These are phyloP conservation scores for Cordyceps tenuipes DNA, from an alignment of 2,329 filamentous ascomycete species.

Conservation along the genomic window DNA sequence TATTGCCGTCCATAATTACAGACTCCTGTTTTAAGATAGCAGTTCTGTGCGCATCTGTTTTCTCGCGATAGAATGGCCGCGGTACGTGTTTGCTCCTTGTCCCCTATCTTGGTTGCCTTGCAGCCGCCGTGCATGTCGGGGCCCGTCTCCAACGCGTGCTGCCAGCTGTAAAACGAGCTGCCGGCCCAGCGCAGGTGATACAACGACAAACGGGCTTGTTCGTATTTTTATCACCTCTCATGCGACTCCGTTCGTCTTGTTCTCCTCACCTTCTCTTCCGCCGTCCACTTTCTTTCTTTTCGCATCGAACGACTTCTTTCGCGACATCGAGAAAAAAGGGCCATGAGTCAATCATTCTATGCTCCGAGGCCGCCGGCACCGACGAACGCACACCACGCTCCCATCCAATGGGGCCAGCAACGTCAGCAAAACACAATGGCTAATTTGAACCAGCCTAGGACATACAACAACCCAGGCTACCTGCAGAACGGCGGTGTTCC, in stretches of 20 bases:
- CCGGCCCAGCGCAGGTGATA: constrained; percentile 1
- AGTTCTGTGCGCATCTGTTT: constrained; percentile 18
- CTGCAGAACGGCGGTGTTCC: constrained; percentile 53
- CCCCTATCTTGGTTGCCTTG: constrained; percentile 12
- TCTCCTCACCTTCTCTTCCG: neutral
- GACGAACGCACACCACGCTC: neutral
- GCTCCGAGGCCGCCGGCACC: neutral
- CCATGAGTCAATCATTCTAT: constrained; percentile 1
- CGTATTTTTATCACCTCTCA: neutral
- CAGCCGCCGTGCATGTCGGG: constrained; percentile 7
- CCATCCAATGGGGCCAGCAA: constrained; percentile 2
- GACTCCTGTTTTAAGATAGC: neutral
- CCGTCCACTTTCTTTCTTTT: neutral
- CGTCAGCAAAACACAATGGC: constrained; percentile 15
- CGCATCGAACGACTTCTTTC: neutral
- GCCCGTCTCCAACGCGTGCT: constrained; percentile 4
- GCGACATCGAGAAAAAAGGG: neutral
- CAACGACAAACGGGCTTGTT: constrained; percentile 9
- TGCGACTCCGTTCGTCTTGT: neutral
- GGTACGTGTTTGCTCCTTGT: constrained; percentile 25
- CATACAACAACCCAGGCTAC: constrained; percentile 45
- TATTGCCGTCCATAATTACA: constrained; percentile 9
- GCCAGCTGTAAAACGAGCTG: constrained; percentile 11
- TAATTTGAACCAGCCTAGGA: constrained; percentile 29
- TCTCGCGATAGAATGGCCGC: constrained; percentile 33